Conservation (phyloP, 2,329 filamentous ascomycete genomes). For the Aspergillus sp. region DNA sequence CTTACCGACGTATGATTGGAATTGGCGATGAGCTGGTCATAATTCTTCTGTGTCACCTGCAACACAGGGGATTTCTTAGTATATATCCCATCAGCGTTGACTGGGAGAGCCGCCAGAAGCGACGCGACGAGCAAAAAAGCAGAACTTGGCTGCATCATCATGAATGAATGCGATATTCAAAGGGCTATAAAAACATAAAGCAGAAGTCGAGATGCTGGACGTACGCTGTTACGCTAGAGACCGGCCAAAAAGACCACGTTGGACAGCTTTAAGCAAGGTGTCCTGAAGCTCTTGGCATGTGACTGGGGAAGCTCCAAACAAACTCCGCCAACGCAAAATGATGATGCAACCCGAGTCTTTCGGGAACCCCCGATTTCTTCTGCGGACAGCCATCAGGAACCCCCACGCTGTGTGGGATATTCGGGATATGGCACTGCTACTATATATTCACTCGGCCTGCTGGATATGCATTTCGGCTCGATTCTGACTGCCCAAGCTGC, state of each 20-base stretch:
- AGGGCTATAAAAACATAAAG: not conserved
- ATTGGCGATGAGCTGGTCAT: conserved; percentile 75
- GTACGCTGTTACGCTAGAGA: conserved; percentile 9
- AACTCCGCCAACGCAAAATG: too few relatives aligned
- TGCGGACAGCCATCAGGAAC: too few relatives aligned
- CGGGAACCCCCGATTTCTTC: too few relatives aligned
- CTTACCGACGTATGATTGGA: conserved; percentile 89
- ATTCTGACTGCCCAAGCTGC: too few relatives aligned
- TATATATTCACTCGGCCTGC: too few relatives aligned
- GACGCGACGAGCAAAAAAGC: conserved; percentile 50
- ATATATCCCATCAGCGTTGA: conserved; percentile 70
- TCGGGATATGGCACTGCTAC: too few relatives aligned
- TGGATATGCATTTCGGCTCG: too few relatives aligned
- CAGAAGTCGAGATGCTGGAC: not conserved
- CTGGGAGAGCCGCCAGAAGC: conserved; percentile 61
- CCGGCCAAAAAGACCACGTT: conserved; percentile 11
- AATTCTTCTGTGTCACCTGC: conserved; percentile 73
- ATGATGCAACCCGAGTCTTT: conserved; percentile 3
- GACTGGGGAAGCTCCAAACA: conserved; percentile 7
- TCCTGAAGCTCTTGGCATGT: conserved; percentile 38
- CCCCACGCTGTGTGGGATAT: too few relatives aligned
- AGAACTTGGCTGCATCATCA: conserved; percentile 38
- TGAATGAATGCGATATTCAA: conserved; percentile 5
- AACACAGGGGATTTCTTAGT: conserved; percentile 81
- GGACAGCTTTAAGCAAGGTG: conserved; percentile 19